phyloP scores from a whole-genome alignment of 768 basidiomycete species.

The Lanmaoa rubissima region DNA sequence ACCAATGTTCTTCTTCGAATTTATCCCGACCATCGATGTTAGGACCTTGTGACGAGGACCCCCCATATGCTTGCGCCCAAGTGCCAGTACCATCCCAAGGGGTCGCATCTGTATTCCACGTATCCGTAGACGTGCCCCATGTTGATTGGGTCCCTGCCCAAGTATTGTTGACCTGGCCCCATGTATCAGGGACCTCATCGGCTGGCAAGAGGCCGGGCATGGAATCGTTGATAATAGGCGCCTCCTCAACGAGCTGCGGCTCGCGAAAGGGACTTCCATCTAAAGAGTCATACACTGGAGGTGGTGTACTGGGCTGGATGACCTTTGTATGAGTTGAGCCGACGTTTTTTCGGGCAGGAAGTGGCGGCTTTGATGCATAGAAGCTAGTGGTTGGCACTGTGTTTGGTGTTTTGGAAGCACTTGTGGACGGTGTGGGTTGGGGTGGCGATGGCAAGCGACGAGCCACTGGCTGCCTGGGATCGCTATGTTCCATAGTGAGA shows the following conservation, averaged over 20 bases:
- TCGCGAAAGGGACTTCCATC: conserved; percentile 44
- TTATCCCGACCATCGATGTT: conserved; percentile 59
- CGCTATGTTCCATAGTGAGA: conserved; percentile 46
- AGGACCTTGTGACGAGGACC: conserved; percentile 29
- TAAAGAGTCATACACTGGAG: conserved; percentile 24
- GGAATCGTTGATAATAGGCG: conserved; percentile 35
- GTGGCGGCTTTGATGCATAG: conserved; percentile 34
- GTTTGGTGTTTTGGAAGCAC: conserved; percentile 29
- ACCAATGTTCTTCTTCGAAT: conserved; percentile 68
- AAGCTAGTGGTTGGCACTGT: conserved; percentile 30
- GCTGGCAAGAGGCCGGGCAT: conserved; percentile 39
- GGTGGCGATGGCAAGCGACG: conserved; percentile 37
- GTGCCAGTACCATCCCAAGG: conserved; percentile 25
- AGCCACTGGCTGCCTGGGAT: conserved; percentile 38
- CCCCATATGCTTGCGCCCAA: conserved; percentile 25
- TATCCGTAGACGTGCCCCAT: conserved; percentile 15
- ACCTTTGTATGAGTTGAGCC: conserved; percentile 41
- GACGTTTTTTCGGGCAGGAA: conserved; percentile 32
- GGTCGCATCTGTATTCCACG: conserved; percentile 22
- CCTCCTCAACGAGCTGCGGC: conserved; percentile 52
- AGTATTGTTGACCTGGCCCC: conserved; percentile 11
- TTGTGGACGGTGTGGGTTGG: conserved; percentile 40
- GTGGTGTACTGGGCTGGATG: conserved; percentile 27
- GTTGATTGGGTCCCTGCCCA: conserved; percentile 15
- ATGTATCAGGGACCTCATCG: conserved; percentile 25